Evolutionary conservation across 805 yeast species (phyloP).

Genomic region (Saturnispora serradocipensis): DNA sequence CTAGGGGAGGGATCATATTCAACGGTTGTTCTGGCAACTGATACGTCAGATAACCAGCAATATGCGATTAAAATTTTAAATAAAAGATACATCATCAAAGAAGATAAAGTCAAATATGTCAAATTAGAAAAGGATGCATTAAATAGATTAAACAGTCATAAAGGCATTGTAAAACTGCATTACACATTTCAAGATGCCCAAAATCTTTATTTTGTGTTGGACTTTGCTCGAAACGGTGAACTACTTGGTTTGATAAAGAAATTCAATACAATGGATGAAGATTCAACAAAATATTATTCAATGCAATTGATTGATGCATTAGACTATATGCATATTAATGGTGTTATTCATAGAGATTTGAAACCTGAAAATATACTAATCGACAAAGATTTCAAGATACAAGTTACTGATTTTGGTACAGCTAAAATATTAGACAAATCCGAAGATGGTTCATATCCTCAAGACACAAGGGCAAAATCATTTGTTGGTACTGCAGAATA

Average conservation of each 20-base stretch:
- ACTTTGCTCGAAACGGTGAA: conserved; percentile 77
- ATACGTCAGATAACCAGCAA: conserved; percentile 48
- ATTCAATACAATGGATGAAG: conserved; percentile 63
- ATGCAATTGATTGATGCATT: conserved; percentile 72
- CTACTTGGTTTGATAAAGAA: conserved; percentile 56
- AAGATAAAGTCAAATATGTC: conserved; percentile 77
- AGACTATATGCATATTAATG: conserved; percentile 61
- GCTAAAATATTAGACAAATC: conserved; percentile 60
- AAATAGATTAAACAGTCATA: conserved; percentile 46
- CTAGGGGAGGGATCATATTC: conserved; percentile 97
- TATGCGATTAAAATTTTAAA: conserved; percentile 73
- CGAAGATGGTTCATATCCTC: conserved; percentile 47
- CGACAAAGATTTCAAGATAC: conserved; percentile 50
- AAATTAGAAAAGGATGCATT: conserved; percentile 76
- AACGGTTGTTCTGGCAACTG: conserved; percentile 82
- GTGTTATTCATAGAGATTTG: conserved; percentile 72
- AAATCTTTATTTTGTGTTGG: conserved; percentile 64
- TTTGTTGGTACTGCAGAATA: conserved; percentile 85
- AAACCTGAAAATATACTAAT: conserved; percentile 76
- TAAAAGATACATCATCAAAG: conserved; percentile 69
- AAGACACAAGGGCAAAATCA: conserved; percentile 62
- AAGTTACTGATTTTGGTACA: conserved; percentile 79
- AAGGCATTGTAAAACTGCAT: conserved; percentile 59
- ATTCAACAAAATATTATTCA: conserved; percentile 54
- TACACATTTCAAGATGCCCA: conserved; percentile 75